Conservation (phyloP, 2,329 filamentous ascomycete species). For the Pseudogymnoascus sp. region DNA sequence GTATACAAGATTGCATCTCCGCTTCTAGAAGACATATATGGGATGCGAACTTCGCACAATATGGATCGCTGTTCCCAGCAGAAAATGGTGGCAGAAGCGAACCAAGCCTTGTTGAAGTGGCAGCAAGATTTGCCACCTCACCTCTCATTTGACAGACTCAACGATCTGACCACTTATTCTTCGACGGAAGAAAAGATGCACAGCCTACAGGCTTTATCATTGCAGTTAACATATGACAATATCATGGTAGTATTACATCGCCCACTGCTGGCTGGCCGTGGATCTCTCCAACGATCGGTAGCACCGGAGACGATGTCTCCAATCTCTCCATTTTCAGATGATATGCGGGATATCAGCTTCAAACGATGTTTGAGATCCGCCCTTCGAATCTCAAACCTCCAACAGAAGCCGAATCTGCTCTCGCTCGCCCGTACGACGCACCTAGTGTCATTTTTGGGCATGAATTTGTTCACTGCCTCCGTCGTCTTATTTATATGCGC, state of each 20-base stretch:
- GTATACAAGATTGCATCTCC: constrained; percentile 28
- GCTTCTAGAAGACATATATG: constrained; percentile 26
- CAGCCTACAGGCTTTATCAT: constrained; percentile 33
- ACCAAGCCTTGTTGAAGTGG: constrained; percentile 22
- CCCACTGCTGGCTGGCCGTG: constrained; percentile 33
- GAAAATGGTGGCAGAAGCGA: constrained; percentile 19
- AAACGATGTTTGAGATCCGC: constrained; percentile 33
- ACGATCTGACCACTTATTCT: constrained; percentile 18
- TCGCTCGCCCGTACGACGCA: constrained; percentile 36
- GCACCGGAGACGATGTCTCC: constrained; percentile 11
- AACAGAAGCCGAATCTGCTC: constrained; percentile 28
- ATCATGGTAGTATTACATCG: constrained; percentile 36
- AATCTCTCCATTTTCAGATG: constrained; percentile 13
- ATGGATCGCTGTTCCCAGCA: constrained; percentile 15
- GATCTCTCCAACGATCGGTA: constrained; percentile 12
- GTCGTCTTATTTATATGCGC: constrained; percentile 37
- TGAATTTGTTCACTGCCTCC: constrained; percentile 38
- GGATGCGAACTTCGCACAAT: constrained; percentile 15
- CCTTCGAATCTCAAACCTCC: constrained; percentile 32
- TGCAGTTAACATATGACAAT: constrained; percentile 38
- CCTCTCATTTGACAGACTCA: constrained; percentile 19
- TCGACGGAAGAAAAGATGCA: constrained; percentile 16
- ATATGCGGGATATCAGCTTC: constrained; percentile 18
- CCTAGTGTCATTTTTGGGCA: constrained; percentile 36
- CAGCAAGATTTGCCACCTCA: constrained; percentile 21